Conservation (phyloP, 2,329 filamentous ascomycete genomes). For the Phialophora chinensis region DNA sequence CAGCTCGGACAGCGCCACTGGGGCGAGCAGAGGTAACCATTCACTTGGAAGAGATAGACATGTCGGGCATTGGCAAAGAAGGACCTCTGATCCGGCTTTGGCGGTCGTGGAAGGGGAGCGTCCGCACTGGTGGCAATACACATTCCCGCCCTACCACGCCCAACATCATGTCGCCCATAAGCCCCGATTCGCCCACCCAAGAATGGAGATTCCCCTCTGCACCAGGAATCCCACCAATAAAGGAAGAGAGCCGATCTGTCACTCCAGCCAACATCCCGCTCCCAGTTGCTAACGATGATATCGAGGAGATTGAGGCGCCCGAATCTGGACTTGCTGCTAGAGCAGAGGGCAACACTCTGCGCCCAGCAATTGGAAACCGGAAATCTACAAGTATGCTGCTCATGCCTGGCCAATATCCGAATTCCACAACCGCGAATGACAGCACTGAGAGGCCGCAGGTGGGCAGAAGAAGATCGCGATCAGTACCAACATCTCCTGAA, state of each 20-base stretch:
- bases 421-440: slow-evolving; percentile 5
- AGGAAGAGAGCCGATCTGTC: slow-evolving; percentile 38
- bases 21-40: slow-evolving; percentile 62
- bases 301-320: slow-evolving; percentile 81
- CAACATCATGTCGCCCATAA: slow-evolving; percentile 39
- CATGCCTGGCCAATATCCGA: slow-evolving; percentile 36
- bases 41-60: slow-evolving; percentile 86
- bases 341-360: slow-evolving; percentile 7
- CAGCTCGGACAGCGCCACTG: slow-evolving; percentile 58
- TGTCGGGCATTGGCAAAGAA: slow-evolving; percentile 91
- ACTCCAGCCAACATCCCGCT: slow-evolving; percentile 68
- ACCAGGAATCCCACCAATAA: slow-evolving; percentile 40
- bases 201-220: slow-evolving; percentile 45
- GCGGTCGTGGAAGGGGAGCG: slow-evolving; percentile 91
- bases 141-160: slow-evolving; percentile 52
- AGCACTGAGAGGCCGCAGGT: slow-evolving; percentile 18
- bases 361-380: slow-evolving; percentile 20
- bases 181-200: slow-evolving; percentile 46
- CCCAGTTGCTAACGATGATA: slow-evolving; percentile 69
- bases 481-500: slow-evolving; percentile 26
- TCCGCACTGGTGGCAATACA: slow-evolving; percentile 62
- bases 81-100: slow-evolving; percentile 86
- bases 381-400: slow-evolving; percentile 36
- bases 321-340: slow-evolving; percentile 56
- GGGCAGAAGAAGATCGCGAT: slow-evolving; percentile 31